Percentiles rank a stretch among this genome's conserved stretches.
Evolutionary conservation across 768 basidiomycete genomes (phyloP).

Genomic region (Kwoniella heveanensis): DNA sequence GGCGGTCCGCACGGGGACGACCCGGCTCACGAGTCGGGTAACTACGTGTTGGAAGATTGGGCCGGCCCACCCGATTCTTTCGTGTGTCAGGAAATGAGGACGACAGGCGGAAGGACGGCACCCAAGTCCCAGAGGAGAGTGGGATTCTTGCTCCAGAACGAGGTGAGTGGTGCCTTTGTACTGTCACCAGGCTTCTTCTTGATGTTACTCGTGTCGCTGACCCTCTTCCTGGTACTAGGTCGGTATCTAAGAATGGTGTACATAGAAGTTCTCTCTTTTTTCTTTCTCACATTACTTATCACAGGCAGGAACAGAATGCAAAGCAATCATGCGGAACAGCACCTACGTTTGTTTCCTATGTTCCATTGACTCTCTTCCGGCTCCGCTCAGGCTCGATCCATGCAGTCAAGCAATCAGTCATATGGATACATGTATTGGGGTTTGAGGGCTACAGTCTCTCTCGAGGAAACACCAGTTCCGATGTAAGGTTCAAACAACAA

Average conservation of each 20-base stretch:
- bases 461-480: background rate
- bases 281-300: no score
- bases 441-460: background rate
- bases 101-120: slow-evolving; percentile 58
- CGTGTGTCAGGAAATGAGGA: slow-evolving; percentile 84
- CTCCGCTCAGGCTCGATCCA: no score
- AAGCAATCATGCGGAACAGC: no score
- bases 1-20: slow-evolving; percentile 72
- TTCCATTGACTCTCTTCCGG: no score
- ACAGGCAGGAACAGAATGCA: background rate
- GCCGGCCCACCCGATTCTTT: slow-evolving; percentile 95
- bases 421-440: background rate
- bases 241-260: background rate
- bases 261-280: background rate
- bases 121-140: slow-evolving; percentile 57
- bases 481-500: background rate
- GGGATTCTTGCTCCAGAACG: slow-evolving; percentile 57
- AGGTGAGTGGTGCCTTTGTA: no score
- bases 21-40: slow-evolving; percentile 58
- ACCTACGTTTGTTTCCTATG: no score
- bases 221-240: background rate
- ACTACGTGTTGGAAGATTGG: slow-evolving; percentile 92
- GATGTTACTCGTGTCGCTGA: no score
- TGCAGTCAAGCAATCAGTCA: no score
- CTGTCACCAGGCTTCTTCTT: no score